Percentiles rank a stretch among this genome's conserved stretches.
Conservation (phyloP, 2,329 filamentous ascomycete species). For the Fusarium nematophilum region DNA sequence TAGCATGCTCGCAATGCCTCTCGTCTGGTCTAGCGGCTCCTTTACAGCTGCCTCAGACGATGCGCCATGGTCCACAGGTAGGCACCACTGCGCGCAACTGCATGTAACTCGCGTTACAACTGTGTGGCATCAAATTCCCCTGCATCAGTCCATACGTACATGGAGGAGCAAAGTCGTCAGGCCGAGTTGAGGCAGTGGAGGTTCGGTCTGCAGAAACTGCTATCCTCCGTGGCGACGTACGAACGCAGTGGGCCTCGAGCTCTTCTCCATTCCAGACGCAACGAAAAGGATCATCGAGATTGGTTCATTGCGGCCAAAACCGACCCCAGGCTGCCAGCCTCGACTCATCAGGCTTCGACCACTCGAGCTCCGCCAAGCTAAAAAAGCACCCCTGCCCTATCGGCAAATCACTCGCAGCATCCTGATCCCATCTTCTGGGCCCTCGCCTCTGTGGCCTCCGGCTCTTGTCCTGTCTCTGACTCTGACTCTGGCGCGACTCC, state of each 20-base stretch:
- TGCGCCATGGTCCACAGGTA: conserved; percentile 16
- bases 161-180: conserved; percentile 6
- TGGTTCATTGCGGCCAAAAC: conserved; percentile 19
- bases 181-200: conserved; percentile 2
- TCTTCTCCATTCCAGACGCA: conserved; percentile 4
- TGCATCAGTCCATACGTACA: conserved; percentile 26
- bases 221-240: conserved; percentile 2
- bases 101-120: conserved; percentile 21
- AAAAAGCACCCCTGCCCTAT: conserved; percentile 10
- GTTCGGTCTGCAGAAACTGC: neutral
- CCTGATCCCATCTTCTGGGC: conserved; percentile 1
- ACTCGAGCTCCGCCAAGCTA: conserved; percentile 10
- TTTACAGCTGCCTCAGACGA: conserved; percentile 17
- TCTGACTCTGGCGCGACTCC: conserved; percentile 20
- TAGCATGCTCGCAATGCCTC: neutral
- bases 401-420: conserved; percentile 4
- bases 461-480: conserved; percentile 10
- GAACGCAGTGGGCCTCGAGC: conserved; percentile 8
- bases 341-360: conserved; percentile 11
- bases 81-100: conserved; percentile 17
- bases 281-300: conserved; percentile 13
- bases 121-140: conserved; percentile 24
- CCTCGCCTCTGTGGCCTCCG: neutral
- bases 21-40: conserved; percentile 1
- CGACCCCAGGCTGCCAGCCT: conserved; percentile 7